Conservation (phyloP, 805 yeast species). For the Blastobotrys terrestris region DNA sequence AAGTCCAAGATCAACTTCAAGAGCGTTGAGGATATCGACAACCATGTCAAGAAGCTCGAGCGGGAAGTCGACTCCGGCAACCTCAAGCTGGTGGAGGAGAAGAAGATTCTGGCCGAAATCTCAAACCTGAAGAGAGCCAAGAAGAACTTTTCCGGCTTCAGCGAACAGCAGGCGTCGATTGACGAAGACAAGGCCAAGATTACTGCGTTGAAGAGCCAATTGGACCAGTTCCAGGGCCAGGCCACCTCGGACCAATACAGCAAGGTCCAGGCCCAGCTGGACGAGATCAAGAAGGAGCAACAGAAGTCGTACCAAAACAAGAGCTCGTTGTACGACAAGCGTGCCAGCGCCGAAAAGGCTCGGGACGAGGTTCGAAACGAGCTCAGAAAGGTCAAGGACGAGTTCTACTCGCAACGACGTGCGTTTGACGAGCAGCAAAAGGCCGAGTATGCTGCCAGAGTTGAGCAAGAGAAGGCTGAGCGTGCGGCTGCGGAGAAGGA, state of each 20-base stretch:
- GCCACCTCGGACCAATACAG: constrained; percentile 68
- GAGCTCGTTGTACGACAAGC: constrained; percentile 54
- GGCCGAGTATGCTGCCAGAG: constrained; percentile 62
- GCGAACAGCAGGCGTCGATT: constrained; percentile 68
- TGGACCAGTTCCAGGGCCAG: constrained; percentile 49
- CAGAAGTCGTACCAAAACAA: constrained; percentile 62
- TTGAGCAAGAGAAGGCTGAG: constrained; percentile 61
- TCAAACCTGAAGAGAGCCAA: constrained; percentile 72
- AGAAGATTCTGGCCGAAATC: constrained; percentile 78
- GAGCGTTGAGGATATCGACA: constrained; percentile 34
- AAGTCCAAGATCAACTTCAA: constrained; percentile 63
- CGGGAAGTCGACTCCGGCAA: constrained; percentile 68
- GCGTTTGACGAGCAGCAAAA: constrained; percentile 63
- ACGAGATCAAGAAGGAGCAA: constrained; percentile 53
- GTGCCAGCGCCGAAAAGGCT: constrained; percentile 59
- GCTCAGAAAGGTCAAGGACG: constrained; percentile 63
- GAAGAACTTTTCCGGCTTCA: constrained; percentile 69
- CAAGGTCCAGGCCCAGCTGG: constrained; percentile 56
- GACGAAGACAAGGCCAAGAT: constrained; percentile 74
- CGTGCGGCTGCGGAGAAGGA: constrained; percentile 44
- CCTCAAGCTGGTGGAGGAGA: constrained; percentile 86
- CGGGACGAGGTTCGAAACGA: constrained; percentile 63
- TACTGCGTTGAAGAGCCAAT: constrained; percentile 62
- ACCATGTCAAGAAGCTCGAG: constrained; percentile 45
- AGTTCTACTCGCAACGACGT: constrained; percentile 68